phyloP scores from a whole-genome alignment of 306 rosid genomes.

The Acmispon strigosus region DNA sequence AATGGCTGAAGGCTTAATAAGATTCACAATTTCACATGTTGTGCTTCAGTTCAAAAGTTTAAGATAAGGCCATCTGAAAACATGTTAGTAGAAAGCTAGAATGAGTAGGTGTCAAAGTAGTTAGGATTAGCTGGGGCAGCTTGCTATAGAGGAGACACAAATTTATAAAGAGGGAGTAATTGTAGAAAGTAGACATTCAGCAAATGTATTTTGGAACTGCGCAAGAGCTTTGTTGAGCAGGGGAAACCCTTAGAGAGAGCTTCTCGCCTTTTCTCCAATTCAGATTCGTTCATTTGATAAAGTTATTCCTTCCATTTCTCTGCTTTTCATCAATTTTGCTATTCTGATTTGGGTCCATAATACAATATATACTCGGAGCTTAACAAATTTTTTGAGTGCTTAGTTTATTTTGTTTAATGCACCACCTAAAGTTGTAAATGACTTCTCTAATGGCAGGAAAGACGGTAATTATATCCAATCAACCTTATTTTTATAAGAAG shows the following conservation, averaged over 20 bases:
- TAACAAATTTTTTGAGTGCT: slow-evolving; percentile 1
- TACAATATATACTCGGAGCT: not conserved
- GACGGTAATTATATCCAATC: slow-evolving; percentile 75
- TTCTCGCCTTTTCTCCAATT: not conserved
- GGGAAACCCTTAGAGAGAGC: not conserved
- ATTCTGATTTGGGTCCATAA: not conserved
- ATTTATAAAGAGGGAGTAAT: not conserved
- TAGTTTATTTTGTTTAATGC: slow-evolving; percentile 13
- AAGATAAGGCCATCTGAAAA: not conserved
- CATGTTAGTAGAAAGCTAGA: not conserved
- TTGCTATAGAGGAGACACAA: not conserved
- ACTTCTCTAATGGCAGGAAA: slow-evolving; percentile 55
- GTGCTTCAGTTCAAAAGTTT: not conserved
- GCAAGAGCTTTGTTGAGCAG: not conserved
- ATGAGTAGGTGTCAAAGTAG: not conserved
- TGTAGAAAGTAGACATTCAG: not conserved
- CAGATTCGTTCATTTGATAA: not conserved
- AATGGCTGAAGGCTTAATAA: not conserved
- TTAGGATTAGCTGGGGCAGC: not conserved
- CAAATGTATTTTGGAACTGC: not conserved
- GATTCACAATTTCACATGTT: not conserved
- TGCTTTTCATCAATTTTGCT: not conserved
- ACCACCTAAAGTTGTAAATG: slow-evolving; percentile 11
- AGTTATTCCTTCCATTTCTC: not conserved
- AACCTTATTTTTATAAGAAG: slow-evolving; percentile 84